Conservation (phyloP, 148 eudicot genomes). For the Chenopodium berlandieri region DNA sequence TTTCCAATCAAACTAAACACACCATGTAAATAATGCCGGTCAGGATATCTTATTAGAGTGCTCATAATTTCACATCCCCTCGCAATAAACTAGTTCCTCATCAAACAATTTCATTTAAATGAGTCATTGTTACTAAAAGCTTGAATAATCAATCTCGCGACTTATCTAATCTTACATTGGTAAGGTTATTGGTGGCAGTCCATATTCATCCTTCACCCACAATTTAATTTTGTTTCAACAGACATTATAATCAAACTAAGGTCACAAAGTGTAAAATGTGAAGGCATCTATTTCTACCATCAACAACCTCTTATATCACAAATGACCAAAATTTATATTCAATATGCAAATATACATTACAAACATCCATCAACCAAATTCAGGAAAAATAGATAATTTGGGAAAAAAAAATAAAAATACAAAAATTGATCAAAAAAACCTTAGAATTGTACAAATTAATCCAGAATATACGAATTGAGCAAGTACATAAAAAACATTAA, state of each 20-base stretch:
- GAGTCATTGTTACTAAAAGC: not conserved
- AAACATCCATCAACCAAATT: not conserved
- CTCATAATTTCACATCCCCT: not conserved
- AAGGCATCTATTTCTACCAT: not conserved
- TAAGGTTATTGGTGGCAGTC: not conserved
- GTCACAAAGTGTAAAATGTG: not conserved
- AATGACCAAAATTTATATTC: not conserved
- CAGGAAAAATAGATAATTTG: too few relatives aligned
- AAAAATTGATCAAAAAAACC: not conserved
- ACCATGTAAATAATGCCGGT: not conserved
- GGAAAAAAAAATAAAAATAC: not conserved
- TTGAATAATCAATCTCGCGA: not conserved
- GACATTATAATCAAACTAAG: not conserved
- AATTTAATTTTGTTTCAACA: not conserved
- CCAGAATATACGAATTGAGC: not conserved
- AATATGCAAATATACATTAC: not conserved
- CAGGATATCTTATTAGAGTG: too few relatives aligned
- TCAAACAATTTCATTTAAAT: not conserved
- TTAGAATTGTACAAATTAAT: not conserved
- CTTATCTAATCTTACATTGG: not conserved
- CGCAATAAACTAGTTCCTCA: not conserved
- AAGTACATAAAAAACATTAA: not conserved
- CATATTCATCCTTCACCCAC: not conserved
- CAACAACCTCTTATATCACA: not conserved
- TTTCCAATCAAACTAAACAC: not conserved